These are phyloP conservation scores for Lablab purpureus DNA, from an alignment of 306 rosid species.

Conservation along the genomic window DNA sequence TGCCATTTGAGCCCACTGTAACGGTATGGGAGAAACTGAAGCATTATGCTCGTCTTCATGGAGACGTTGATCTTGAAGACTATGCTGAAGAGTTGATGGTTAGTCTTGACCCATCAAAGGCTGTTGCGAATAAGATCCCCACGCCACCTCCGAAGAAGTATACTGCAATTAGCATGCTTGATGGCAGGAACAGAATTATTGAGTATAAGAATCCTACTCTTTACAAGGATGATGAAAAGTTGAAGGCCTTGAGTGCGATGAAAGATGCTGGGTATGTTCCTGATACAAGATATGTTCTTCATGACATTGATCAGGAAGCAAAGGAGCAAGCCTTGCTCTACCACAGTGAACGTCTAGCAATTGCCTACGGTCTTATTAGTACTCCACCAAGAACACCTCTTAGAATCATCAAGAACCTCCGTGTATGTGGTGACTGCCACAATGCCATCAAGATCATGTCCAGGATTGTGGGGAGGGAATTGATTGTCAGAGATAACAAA, in stretches of 20 bases:
- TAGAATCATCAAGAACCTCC: conserved; percentile 87
- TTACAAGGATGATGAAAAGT: conserved; percentile 83
- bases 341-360: conserved; percentile 86
- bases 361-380: conserved; percentile 89
- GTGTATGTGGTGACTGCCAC: too few relatives aligned
- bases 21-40: conserved; percentile 70
- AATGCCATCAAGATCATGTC: conserved; percentile 95
- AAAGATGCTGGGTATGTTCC: conserved; percentile 77
- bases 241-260: conserved; percentile 70
- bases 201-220: conserved; percentile 81
- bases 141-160: conserved; percentile 79
- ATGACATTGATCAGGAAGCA: conserved; percentile 94
- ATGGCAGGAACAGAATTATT: conserved; percentile 69
- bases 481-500: conserved; percentile 83
- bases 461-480: conserved; percentile 81
- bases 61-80: conserved; percentile 86
- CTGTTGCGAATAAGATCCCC: conserved; percentile 60
- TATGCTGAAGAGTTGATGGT: conserved; percentile 72
- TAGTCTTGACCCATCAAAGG: conserved; percentile 72
- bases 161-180: conserved; percentile 76
- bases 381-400: conserved; percentile 85
- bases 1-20: conserved; percentile 68
- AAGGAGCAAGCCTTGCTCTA: conserved; percentile 90
- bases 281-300: conserved; percentile 89
- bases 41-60: conserved; percentile 77